Evolutionary conservation across 2,329 filamentous ascomycete species (phyloP), one percentile per base, ranked within the genome.

Genomic region (Nemania serpens): DNA sequence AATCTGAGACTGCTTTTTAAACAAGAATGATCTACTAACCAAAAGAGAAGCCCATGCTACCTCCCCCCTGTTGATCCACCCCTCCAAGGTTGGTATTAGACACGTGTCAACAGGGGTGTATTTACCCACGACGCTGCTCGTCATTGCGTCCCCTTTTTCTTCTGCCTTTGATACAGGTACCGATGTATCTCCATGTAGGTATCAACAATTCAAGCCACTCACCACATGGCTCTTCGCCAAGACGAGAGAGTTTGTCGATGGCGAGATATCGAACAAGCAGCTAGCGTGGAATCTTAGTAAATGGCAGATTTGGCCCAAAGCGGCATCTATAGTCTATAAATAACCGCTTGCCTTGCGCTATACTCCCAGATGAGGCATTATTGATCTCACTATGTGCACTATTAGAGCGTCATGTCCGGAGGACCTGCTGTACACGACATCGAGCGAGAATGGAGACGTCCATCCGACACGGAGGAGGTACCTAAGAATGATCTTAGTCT

Each of bases 81-180:
- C 33, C 46, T 34, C 43, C 48, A 34, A 25, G 37, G 43, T 22
- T 47, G 48, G 5, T 45, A 55, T 29, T 39, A 39, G 22, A 59
- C 62, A 64, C 62, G 62, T 64, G 62, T 62, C 59, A 20, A 55
- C 62, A 64, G 59, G 62, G 61, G 57, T 63, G 18, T 47, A 49
- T 36, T 15, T 47, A 46, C 36, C 50, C 50, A 39, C 54, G 56
- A 25, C 25, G 34, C 46, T 34, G 43, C 22, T 48, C 45, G 10
- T 34, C 25, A 29, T 29, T 29, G 25, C 25, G 25, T 29, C 15
- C 25, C 25, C 25, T 10, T 34, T 56, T 33, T 43, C 18, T 37
- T 45, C 37, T 41, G 12, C 9, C 22, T 34, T 22, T 34, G 9
- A 4, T 47, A 39, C 4, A 12, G 4, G 36, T 10, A 7, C 3